Evolutionary conservation across 208 protist genomes (phyloP), one percentile per base, ranked within the genome.

Genomic region (Crithidia bombi): DNA sequence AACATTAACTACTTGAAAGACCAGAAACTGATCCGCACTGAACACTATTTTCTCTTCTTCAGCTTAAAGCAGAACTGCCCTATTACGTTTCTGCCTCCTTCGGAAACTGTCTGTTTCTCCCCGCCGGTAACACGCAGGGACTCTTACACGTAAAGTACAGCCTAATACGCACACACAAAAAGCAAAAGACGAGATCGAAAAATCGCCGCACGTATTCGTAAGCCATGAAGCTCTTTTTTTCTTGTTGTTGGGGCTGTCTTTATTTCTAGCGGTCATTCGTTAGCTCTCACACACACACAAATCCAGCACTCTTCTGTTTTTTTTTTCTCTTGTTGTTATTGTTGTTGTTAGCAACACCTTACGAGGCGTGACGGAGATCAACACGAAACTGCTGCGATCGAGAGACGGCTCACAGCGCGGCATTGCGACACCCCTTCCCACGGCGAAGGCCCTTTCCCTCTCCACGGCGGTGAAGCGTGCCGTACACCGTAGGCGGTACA

Each of bases 291-390:
- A 43, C 7, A 43, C 7, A 43, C 10, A 14, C 7, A 43, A 43
- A 43, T 17, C 38, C 10, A 43, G 38, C 58, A 19, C 23, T 51
- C 36, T 7, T 49, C n/a, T 65, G 7, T 51, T 63, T 35, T 51
- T 49, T 49, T 44, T 59, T 23, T 7, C 32, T 59, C 5, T 21
- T 56, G 3, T 63, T 47, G 5, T 47, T 63, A 1, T 35, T 9
- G 7, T 7, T 14, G 14, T 43, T 14, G 10, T 43, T 43, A 14
- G 38, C 7, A 43, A 5, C 15, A 10, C 17, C 15, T 4, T 36
- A 7, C 15, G 5, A 21, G 3, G 4, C 5, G 43, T 59, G 54
- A 23, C 54, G 14, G 35, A 17, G 23, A 9, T n/a, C 21, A 47
- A 7, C 36, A 33, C 2, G 5, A 10, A 19, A 50, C 39, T 33